Base-by-base conservation (phyloP, 805 yeast species). In the Candida argentea region DNA sequence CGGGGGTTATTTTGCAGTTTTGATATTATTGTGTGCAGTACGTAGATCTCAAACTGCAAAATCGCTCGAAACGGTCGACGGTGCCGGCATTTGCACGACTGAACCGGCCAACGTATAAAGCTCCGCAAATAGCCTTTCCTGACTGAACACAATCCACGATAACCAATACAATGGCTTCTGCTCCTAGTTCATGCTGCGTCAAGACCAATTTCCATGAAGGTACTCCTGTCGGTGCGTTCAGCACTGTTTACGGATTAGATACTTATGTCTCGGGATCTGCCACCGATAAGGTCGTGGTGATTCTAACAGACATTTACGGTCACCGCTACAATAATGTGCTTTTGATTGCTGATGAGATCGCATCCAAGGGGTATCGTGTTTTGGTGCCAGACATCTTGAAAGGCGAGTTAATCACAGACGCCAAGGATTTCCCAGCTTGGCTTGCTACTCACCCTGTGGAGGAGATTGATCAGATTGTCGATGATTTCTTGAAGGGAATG, bases 311-410 rank as follows among this genome's bases (percentile, higher is more conserved):
- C 25, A 38, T 51, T 29, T 46, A 33, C 30, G 58, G 60, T 18
- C 31, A 52, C 46, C 41, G 40, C 26, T 42, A 36, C 33, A 43
- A 44, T 32, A 53, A 52, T 34, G 40, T 40, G 13, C 39, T 37
- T 31, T 44, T 53, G 39, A 39, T 49, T 24, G 59, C 57, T 6
- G 58, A 53, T 33, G 34, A 36, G 20, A 36, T 53, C 19, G 18
- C 29, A 6, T 20, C 12, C n/a, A 20, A 13, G 11, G 29, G 24
- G 5, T 26, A 20, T 24, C 33, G 43, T 26, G 57, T 52, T 2
- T 35, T 46, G 22, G 23, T 52, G 26, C 59, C 59, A 10, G 59
- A 53, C 36, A 40, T 51, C 27, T 45, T 53, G 33, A 35, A 44
- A 23, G 37, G 38, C 21, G 59, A 52, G 28, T 47, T 50, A 11